Evolutionary conservation across 768 basidiomycete genomes (phyloP), one percentile per base, ranked within the genome.

Genomic region (Astraeus odoratus): DNA sequence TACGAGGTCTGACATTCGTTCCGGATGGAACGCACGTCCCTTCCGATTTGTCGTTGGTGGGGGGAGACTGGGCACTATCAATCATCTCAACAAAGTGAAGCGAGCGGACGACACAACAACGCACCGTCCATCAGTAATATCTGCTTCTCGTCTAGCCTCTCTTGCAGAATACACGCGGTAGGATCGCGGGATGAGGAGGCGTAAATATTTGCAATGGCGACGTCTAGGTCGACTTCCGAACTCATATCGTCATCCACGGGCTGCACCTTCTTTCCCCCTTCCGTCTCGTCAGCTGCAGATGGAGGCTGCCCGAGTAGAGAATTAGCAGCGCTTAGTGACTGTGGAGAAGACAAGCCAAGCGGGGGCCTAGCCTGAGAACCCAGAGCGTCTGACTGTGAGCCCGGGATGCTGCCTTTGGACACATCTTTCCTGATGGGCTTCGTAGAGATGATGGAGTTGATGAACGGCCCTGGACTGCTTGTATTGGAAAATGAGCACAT

Each of bases 101-200:
- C 30, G 10, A 31, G 4, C 12, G 5, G 4, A n/a, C 12, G 4
- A 31, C 30, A 12, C 35, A 46, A 50, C 3, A 5, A 49, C 61
- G 55, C 46, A 81, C 83, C 77, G 40, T 81, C 77, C 78, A 83
- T 81, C 19, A 82, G 55, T 46, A 71, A 50, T 39, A 64, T 57
- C 7, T 70, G 67, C 40, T 68, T 71, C 20, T 77, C 76, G 46
- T 81, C 76, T 9, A 85, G 50, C 44, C 60, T 70, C 51, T 83
- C 83, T 38, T 74, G 67, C 51, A 80, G 57, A 22, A 86, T 76
- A 35, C 71, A 54, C 13, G 38, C 44, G 29, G 61, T 36, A 18
- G 60, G 56, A 39, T 61, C 60, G 29, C 54, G 48, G 3, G 51
- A n/a, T n/a, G n/a, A 46, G 23, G 54, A 60, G 15, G 34, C 34